phyloP scores from a whole-genome alignment of 495 filamentous ascomycete genomes.

The Pseudomonodictys pantanalensis region DNA sequence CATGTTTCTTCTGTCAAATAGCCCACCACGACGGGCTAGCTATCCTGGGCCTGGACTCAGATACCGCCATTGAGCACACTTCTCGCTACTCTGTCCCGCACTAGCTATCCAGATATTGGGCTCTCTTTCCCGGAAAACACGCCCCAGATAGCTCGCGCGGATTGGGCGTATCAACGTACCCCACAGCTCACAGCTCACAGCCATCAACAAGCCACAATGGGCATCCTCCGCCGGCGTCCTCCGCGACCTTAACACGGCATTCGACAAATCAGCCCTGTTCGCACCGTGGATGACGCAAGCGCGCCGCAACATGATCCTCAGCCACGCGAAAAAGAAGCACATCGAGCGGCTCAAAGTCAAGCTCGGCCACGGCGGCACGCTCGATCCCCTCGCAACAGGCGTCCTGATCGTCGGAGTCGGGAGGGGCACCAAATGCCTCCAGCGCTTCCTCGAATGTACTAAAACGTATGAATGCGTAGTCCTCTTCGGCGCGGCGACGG shows the following conservation, averaged over 20 bases:
- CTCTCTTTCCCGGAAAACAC: too few relatives aligned
- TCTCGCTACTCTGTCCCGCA: too few relatives aligned
- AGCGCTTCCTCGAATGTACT: slow-evolving; percentile 75
- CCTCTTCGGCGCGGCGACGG: slow-evolving; percentile 87
- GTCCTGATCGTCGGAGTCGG: slow-evolving; percentile 87
- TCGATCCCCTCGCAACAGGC: slow-evolving; percentile 91
- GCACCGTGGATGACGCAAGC: slow-evolving; percentile 67
- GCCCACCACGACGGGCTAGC: too few relatives aligned
- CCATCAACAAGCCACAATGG: slow-evolving; percentile 85
- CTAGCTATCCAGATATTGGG: too few relatives aligned
- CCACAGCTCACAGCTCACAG: slow-evolving; percentile 47
- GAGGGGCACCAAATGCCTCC: slow-evolving; percentile 78
- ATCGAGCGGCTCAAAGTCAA: slow-evolving; percentile 67
- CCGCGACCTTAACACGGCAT: slow-evolving; percentile 73
- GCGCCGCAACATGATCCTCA: slow-evolving; percentile 50
- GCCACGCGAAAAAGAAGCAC: slow-evolving; percentile 52
- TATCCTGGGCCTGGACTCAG: too few relatives aligned
- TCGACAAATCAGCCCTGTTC: slow-evolving; percentile 79
- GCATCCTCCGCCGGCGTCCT: slow-evolving; percentile 85
- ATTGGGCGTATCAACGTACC: too few relatives aligned
- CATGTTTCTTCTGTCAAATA: too few relatives aligned
- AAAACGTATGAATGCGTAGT: slow-evolving; percentile 90
- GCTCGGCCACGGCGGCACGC: slow-evolving; percentile 92
- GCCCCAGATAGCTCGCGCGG: too few relatives aligned
- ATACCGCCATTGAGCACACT: too few relatives aligned